Base-by-base conservation (phyloP, 1,139 yeast species). In the Yamadazyma trypodendri region DNA sequence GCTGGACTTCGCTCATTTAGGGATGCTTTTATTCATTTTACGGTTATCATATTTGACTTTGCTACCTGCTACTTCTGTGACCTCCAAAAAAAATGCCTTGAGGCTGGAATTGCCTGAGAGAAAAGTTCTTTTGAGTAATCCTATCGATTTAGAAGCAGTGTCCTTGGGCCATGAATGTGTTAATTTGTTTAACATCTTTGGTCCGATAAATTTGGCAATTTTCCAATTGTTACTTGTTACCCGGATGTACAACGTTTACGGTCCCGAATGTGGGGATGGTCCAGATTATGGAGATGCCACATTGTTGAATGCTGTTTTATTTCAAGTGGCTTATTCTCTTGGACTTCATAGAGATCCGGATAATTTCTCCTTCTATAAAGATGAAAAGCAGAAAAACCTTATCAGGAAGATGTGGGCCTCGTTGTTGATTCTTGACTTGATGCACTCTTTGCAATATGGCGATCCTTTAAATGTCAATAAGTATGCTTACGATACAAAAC, bases 221-320 rank as follows among this genome's bases (percentile, higher is more conserved):
- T 62, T 79, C 41, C 83, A 79, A 46, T 69, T 78, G 37, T 59
- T 73, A 1, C 45, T 72, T 14, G 46, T 65, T 31, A 48, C 60
- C 30, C 55, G 77, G 42, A 44, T 61, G 18, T 75, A 74, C 51
- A 67, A 63, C 36, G 49, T 54, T 30, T 49, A 56, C 42, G 64
- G 77, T 0, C 79, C 78, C 2, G 79, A 75, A 49, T 75, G 72
- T 44, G 77, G 79, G 13, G 72, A 68, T 38, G 63, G 61, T 8
- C 60, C 65, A 2, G 80, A 74, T 41, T 79, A 78, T 27, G 78
- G 78, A 13, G 77, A 74, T 43, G 65, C 74, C 0, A 61, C 56
- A 36, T 56, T 68, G 3, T 61, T 59, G 37, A 68, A 58, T 37
- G 71, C 72, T 2, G 44, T 70, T 34, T 45, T 75, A 27, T 50